Evolutionary conservation across 2,329 filamentous ascomycete genomes (phyloP), one percentile per base, ranked within the genome.

Genomic region (Leptographium flavum): DNA sequence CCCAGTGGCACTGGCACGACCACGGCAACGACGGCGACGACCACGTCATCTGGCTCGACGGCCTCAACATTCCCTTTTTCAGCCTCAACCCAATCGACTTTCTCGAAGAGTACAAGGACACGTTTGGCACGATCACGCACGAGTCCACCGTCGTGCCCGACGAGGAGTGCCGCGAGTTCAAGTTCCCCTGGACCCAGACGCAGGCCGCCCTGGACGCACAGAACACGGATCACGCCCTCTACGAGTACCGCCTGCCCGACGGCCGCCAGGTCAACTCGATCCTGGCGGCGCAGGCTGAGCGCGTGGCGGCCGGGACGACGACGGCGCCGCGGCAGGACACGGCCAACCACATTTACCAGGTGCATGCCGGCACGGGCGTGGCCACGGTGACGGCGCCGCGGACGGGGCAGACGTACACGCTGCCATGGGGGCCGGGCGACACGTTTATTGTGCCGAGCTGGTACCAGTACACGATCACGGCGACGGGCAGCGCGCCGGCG

Each of bases 31-130:
- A 75, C 21, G 67, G 70, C 0, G 25, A 28, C 13, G 65, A 63
- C 0, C 70, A 70, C 0, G 69, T 74, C 64, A 71, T 76, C 45
- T 76, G 72, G 72, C 63, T 76, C 1, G 72, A 76, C 51, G 70
- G 67, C 1, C 59, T 76, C 0, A 68, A 75, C 53, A 55, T 75
- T 36, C 72, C 72, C 0, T 60, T 60, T 33, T 74, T 71, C 48
- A 57, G 59, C 8, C 63, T 69, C 48, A 69, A 69, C 37, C 71
- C 70, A 0, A 66, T 73, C 2, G 66, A 75, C 50, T 74, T 75
- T 51, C 68, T 68, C 5, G 65, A 74, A 57, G 65, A 71, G 47
- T 73, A 62, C 48, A 45, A 57, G 4, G 49, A 62, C 21, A 49
- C 60, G 0, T 56, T 70, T 21, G 72, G 74, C 49, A 70, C 54